A percentile compares a stretch with the other conserved stretches of the same genome.
These are phyloP conservation scores for Podospora comata DNA, from an alignment of 495 filamentous ascomycete genomes.

Conservation along the genomic window DNA sequence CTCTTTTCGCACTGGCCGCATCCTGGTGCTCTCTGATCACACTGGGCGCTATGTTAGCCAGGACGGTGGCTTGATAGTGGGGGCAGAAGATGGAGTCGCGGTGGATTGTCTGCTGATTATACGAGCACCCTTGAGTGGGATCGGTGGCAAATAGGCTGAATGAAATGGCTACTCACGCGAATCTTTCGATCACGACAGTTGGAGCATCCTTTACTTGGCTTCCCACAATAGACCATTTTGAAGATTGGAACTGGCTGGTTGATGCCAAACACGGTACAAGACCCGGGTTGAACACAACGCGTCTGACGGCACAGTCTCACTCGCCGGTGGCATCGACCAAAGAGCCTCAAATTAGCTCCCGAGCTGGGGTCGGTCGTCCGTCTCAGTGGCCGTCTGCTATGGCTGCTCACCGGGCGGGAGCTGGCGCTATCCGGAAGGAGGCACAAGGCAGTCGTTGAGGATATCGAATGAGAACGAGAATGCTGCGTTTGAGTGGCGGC, in stretches of 20 bases:
- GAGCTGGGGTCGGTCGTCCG: neutral
- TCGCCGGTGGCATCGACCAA: slow-evolving; percentile 8
- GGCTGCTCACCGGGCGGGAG: neutral
- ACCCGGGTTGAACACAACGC: slow-evolving; percentile 7
- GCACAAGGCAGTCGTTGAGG: neutral
- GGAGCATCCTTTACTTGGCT: slow-evolving; percentile 66
- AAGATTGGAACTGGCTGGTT: slow-evolving; percentile 1
- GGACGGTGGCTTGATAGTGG: neutral
- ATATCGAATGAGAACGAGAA: neutral
- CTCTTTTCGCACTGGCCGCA: slow-evolving; percentile 67
- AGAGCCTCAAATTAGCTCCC: slow-evolving; percentile 13
- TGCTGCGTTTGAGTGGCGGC: neutral
- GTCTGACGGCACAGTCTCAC: slow-evolving; percentile 19
- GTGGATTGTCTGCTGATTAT: neutral
- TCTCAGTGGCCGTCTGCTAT: slow-evolving; percentile 5
- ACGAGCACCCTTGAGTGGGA: slow-evolving; percentile 1
- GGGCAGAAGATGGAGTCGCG: neutral
- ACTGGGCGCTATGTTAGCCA: slow-evolving; percentile 41
- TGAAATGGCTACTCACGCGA: slow-evolving; percentile 31
- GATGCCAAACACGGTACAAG: slow-evolving; percentile 8
- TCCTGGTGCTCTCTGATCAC: slow-evolving; percentile 61
- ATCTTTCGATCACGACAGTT: slow-evolving; percentile 57
- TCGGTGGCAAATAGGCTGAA: slow-evolving; percentile 3
- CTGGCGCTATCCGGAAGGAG: slow-evolving; percentile 8
- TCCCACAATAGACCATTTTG: slow-evolving; percentile 70